phyloP scores from a whole-genome alignment of 768 basidiomycete genomes.

The Cubamyces sp. region DNA sequence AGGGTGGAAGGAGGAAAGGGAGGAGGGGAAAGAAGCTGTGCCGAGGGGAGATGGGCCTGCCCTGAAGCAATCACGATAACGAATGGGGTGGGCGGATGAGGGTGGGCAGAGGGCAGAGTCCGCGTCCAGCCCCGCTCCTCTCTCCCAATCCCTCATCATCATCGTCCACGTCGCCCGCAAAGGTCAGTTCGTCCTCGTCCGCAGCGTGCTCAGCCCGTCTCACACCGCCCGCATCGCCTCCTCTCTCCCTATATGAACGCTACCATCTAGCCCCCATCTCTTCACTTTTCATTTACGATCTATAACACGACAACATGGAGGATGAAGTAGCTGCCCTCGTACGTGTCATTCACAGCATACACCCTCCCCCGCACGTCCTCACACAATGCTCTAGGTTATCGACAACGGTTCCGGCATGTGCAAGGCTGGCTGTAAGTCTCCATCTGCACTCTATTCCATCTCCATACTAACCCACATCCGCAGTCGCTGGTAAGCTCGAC shows the following conservation, averaged over 20 bases:
- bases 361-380: conserved; percentile 5
- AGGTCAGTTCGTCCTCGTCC: conserved; percentile 21
- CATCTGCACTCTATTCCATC: conserved; percentile 26
- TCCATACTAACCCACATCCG: conserved; percentile 82
- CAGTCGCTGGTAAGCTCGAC: conserved; percentile 54
- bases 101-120: conserved; percentile 27
- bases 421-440: conserved; percentile 94
- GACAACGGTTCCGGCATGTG: conserved; percentile 99
- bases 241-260: conserved; percentile 22
- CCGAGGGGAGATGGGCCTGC: conserved; percentile 24
- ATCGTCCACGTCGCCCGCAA: conserved; percentile 20
- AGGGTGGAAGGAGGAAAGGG: neutral
- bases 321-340: conserved; percentile 67
- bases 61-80: conserved; percentile 39
- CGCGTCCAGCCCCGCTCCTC: conserved; percentile 33
- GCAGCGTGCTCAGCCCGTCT: conserved; percentile 11
- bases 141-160: conserved; percentile 24
- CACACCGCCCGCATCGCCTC: conserved; percentile 23
- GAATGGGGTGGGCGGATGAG: conserved; percentile 23
- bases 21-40: neutral
- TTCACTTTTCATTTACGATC: conserved; percentile 32
- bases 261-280: conserved; percentile 26
- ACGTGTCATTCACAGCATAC: conserved; percentile 27
- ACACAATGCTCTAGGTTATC: conserved; percentile 59
- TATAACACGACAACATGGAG: conserved; percentile 50